Base-by-base conservation (phyloP, 2,329 filamentous ascomycete species). In the Epichloe elymi region DNA sequence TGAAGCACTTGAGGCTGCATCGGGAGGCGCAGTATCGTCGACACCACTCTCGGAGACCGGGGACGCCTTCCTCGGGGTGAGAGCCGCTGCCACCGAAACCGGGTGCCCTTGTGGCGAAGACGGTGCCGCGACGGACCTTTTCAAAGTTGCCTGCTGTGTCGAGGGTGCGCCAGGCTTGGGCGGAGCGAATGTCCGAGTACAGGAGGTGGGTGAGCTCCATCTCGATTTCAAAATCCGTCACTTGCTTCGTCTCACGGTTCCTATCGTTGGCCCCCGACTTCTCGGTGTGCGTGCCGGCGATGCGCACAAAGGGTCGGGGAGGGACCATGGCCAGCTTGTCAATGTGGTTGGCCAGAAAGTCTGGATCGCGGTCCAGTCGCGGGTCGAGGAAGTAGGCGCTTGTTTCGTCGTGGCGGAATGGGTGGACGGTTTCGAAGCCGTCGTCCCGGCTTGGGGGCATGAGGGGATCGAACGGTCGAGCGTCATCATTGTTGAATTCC, bases 61-160 rank as follows among this genome's bases (percentile, higher is more conserved):
- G 65, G 3, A 56, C 59, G 19, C 64, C 65, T n/a, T 58, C 58
- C 44, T 67, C 65, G 5, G 60, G 58, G 3, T 49, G 50, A 17
- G 50, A 17, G 5, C 58, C 55, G 50, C 58, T 54, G 50, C 62
- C 60, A 52, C 65, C 63, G 41, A 71, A 66, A n/a, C 67, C 67
- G 0, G 75, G 74, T 0, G 73, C 79, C 4, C 74, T 67, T 5
- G 67, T 73, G 51, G 73, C 70, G 15, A 80, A 69, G 48, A 81
- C 70, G 4, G 80, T 80, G 19, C 85, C 85, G n/a, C 85, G 81
- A 50, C 76, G 74, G 10, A 76, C 76, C 55, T 79, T 78, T 57
- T 83, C 78, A 49, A 72, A 67, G 59, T 83, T 78, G 46, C 77
- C 70, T 0, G 78, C 77, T 0, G 76, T 75, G 10, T 67, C 65